These are phyloP conservation scores for Agaricales sp. DNA, from an alignment of 1,284 basidiomycete genomes.

Conservation along the genomic window DNA sequence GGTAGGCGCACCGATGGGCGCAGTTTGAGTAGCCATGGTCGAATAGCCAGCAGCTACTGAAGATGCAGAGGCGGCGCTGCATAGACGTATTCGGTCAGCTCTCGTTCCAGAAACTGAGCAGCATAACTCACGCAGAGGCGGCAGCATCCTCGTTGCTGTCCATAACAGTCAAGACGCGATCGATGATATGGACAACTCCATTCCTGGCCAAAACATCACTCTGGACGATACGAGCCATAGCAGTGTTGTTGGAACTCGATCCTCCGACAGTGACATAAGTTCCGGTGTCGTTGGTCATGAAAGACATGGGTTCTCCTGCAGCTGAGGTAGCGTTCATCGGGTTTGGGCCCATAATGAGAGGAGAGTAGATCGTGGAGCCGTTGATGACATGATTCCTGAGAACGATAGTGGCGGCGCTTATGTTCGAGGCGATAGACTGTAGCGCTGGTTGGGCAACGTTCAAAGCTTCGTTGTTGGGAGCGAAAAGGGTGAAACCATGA, in stretches of 20 bases:
- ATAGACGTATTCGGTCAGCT: too few relatives aligned
- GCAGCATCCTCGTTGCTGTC: constrained; percentile 39
- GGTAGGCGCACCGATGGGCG: background rate
- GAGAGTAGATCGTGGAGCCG: constrained; percentile 59
- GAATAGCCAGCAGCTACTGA: background rate
- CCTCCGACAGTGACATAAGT: constrained; percentile 47
- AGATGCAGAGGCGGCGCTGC: background rate
- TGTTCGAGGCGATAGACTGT: constrained; percentile 30
- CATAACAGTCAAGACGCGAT: constrained; percentile 50
- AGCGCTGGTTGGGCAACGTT: constrained; percentile 22
- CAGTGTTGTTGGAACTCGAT: constrained; percentile 13
- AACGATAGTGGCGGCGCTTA: constrained; percentile 30
- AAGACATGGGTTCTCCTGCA: constrained; percentile 45
- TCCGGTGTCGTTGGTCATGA: constrained; percentile 50
- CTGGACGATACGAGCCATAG: constrained; percentile 46
- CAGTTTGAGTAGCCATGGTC: background rate
- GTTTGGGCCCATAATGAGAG: constrained; percentile 24
- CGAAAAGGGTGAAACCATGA: constrained; percentile 64
- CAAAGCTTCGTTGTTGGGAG: constrained; percentile 48
- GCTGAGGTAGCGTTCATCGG: constrained; percentile 38
- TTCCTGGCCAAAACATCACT: constrained; percentile 60
- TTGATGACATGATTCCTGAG: constrained; percentile 64
- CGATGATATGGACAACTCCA: constrained; percentile 67
- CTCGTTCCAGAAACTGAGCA: too few relatives aligned
- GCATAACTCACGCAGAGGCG: constrained; percentile 35